phyloP scores from a whole-genome alignment of 495 filamentous ascomycete species.

The Aspergillus avenaceus region DNA sequence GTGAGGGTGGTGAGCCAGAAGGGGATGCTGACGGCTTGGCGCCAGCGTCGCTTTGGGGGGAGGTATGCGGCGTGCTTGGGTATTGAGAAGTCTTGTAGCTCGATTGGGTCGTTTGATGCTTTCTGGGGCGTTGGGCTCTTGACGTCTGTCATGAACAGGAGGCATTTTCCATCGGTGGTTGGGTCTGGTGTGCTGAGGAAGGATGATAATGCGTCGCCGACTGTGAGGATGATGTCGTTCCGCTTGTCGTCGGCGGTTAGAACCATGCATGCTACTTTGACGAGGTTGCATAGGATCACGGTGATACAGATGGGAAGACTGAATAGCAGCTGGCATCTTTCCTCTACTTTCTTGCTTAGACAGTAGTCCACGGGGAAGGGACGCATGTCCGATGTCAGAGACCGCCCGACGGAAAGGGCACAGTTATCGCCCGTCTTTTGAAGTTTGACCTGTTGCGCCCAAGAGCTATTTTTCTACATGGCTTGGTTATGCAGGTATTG shows the following conservation, averaged over 20 bases:
- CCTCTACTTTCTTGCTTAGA: conserved; percentile 24
- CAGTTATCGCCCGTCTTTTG: not conserved
- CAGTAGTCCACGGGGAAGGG: conserved; percentile 31
- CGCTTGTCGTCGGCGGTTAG: conserved; percentile 17
- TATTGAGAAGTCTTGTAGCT: too few relatives aligned
- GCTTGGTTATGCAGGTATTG: too few relatives aligned
- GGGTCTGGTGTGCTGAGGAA: conserved; percentile 42
- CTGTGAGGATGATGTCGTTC: conserved; percentile 37
- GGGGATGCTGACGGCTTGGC: too few relatives aligned
- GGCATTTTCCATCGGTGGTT: conserved; percentile 30
- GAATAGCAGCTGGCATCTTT: conserved; percentile 42
- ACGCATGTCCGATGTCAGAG: not conserved
- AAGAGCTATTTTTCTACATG: too few relatives aligned
- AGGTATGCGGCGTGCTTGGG: too few relatives aligned
- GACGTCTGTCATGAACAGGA: conserved; percentile 9
- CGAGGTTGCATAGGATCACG: conserved; percentile 23
- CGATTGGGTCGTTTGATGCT: not conserved
- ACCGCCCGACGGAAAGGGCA: not conserved
- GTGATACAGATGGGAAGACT: conserved; percentile 28
- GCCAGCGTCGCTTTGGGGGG: not conserved
- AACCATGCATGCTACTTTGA: conserved; percentile 33
- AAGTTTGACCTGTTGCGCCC: too few relatives aligned
- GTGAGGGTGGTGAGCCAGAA: not conserved
- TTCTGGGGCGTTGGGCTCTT: not conserved
- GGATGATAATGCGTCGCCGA: conserved; percentile 49